phyloP scores from a whole-genome alignment of 2,329 filamentous ascomycete genomes.

The Penicillium freii region DNA sequence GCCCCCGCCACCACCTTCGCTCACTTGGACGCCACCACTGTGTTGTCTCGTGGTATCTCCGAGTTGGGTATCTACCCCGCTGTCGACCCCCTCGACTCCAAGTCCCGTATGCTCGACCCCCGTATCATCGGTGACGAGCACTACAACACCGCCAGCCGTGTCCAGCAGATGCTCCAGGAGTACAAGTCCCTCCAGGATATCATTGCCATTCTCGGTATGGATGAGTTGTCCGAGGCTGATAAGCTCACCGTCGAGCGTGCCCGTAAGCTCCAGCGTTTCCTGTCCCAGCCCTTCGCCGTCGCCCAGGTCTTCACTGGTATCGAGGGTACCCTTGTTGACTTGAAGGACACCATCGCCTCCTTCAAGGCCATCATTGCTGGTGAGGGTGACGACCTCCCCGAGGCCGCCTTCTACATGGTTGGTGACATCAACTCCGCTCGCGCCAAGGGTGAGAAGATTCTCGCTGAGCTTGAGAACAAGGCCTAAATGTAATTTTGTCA shows the following conservation, averaged over 20 bases:
- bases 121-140: conserved; percentile 98
- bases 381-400: conserved; percentile 93
- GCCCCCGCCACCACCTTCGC: conserved; percentile 99
- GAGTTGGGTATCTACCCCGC: conserved; percentile 99
- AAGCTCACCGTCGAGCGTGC: conserved; percentile 99
- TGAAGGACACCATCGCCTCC: conserved; percentile 95
- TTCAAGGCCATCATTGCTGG: conserved; percentile 97
- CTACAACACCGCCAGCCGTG: conserved; percentile 89
- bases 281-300: conserved; percentile 97
- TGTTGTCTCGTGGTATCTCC: conserved; percentile 99
- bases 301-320: conserved; percentile 72
- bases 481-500: conserved; percentile 48
- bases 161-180: conserved; percentile 99
- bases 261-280: conserved; percentile 99
- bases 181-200: conserved; percentile 99
- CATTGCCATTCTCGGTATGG: conserved; percentile 99
- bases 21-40: conserved; percentile 99
- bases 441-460: conserved; percentile 99
- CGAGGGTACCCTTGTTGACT: conserved; percentile 93
- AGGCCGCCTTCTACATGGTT: conserved; percentile 97
- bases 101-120: conserved; percentile 98
- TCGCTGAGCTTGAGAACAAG: conserved; percentile 79
- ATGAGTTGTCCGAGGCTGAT: conserved; percentile 97
- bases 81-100: conserved; percentile 99
- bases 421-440: conserved; percentile 90